Evolutionary conservation across 2,329 filamentous ascomycete genomes (phyloP).

Genomic region (Fusarium palustre): DNA sequence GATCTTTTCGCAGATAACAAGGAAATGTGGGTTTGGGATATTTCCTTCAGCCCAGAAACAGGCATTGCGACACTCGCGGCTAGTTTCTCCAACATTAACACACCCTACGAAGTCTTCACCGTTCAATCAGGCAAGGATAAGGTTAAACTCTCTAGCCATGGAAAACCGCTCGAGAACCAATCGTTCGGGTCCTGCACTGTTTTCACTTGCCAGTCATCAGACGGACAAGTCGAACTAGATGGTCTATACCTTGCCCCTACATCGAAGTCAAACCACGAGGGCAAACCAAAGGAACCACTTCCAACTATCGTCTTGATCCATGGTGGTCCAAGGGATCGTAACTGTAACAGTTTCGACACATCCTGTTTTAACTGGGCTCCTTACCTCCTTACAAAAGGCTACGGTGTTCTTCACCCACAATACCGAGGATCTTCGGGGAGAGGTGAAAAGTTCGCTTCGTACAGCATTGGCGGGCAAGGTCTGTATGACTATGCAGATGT

Average conservation of each 20-base stretch:
- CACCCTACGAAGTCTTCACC: conserved; percentile 27
- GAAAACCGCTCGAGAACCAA: background rate
- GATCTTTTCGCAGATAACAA: conserved; percentile 26
- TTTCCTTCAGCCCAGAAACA: conserved; percentile 1
- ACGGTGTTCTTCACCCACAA: conserved; percentile 53
- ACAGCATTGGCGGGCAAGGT: conserved; percentile 48
- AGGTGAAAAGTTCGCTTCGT: conserved; percentile 50
- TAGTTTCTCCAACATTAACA: conserved; percentile 37
- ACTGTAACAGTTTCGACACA: conserved; percentile 46
- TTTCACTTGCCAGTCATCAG: conserved; percentile 24
- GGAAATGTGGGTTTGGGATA: conserved; percentile 31
- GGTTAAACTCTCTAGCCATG: conserved; percentile 28
- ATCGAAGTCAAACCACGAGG: background rate
- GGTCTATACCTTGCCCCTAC: conserved; percentile 20
- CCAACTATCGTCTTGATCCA: conserved; percentile 32
- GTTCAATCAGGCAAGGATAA: background rate
- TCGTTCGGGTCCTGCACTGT: conserved; percentile 13
- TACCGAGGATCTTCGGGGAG: conserved; percentile 53
- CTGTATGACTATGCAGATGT: conserved; percentile 54
- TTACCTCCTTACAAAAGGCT: conserved; percentile 52
- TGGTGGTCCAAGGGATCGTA: conserved; percentile 22
- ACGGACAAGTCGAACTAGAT: conserved; percentile 28
- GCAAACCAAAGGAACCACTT: background rate
- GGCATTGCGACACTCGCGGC: conserved; percentile 13
- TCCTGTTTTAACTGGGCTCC: conserved; percentile 46